A percentile compares a stretch with the other conserved stretches of the same genome.
Conservation (phyloP, 73 alveolate species). For the Paramecium tetraurelia region DNA sequence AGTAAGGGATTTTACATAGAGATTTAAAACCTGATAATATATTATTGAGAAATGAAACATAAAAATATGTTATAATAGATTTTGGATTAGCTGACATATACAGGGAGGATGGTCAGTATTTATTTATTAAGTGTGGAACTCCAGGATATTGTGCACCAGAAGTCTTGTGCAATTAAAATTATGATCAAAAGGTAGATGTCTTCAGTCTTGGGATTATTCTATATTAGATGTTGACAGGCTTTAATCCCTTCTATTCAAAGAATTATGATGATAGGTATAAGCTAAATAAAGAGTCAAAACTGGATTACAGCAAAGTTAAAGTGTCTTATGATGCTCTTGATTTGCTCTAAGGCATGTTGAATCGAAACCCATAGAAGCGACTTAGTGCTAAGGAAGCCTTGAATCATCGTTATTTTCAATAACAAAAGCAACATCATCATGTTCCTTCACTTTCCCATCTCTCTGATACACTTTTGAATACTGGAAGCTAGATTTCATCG, state of each 20-base stretch:
- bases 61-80: neutral
- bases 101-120: conserved; percentile 1
- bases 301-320: neutral
- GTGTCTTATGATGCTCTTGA: conserved; percentile 52
- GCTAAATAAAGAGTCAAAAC: neutral
- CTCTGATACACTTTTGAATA: neutral
- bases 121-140: conserved; percentile 37
- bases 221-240: conserved; percentile 54
- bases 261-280: neutral
- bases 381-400: conserved; percentile 46
- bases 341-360: conserved; percentile 30
- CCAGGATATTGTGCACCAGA: conserved; percentile 60
- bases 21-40: conserved; percentile 59
- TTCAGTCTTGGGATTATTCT: conserved; percentile 61
- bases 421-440: neutral
- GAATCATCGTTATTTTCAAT: conserved; percentile 16
- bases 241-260: conserved; percentile 52
- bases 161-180: neutral
- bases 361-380: conserved; percentile 21
- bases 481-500: neutral
- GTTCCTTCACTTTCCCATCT: neutral
- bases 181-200: conserved; percentile 64
- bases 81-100: conserved; percentile 33
- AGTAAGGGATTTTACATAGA: conserved; percentile 55
- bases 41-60: neutral